Base-by-base conservation (phyloP, 805 yeast genomes). In the Candida boleticola region DNA sequence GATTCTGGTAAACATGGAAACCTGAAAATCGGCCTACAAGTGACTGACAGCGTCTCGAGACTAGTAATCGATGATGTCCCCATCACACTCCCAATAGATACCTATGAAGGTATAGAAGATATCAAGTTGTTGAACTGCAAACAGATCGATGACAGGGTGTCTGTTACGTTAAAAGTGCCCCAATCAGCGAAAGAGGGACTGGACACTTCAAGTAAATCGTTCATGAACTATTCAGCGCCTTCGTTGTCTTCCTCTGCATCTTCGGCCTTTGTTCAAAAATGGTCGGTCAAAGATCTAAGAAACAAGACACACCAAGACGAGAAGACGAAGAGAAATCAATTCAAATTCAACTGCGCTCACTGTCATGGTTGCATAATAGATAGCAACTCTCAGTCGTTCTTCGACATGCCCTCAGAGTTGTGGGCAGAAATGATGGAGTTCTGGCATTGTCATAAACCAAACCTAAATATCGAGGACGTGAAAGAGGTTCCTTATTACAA, bases 391-490 rank as follows among this genome's bases (percentile, higher is more conserved):
- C 18, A 35, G 3, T 60, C 55, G 11, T 63, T 80, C 35, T 54
- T 63, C 40, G 86, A 86, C 29, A 77, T 92, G 82, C 99, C 99
- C 0, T 85, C 95, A 1, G 97, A 89, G 55, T 69, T 79, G 37
- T 92, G 99, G 99, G 80, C 84, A 11, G 99, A 92, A 58, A 67
- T 93, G 76, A 85, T 92, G 95, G 98, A 92, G 44, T 85, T 85
- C 50, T 92, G 99, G 99, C 97, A 92, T 59, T 92, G 99, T 57
- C 97, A 92, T 56, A 85, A 84, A 53, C 95, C 95, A 0, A 59
- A 63, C 32, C 45, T 44, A 20, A 47, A 53, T 14, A 39, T 53
- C 17, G 43, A 57, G 21, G 55, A 43, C 30, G 55, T 57, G 23
- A 58, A 61, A 44, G 50, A 57, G 32, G 38, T 41, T 30, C 43